Conservation (phyloP, 1,139 yeast species). For the Saccharomyces hybrid region DNA sequence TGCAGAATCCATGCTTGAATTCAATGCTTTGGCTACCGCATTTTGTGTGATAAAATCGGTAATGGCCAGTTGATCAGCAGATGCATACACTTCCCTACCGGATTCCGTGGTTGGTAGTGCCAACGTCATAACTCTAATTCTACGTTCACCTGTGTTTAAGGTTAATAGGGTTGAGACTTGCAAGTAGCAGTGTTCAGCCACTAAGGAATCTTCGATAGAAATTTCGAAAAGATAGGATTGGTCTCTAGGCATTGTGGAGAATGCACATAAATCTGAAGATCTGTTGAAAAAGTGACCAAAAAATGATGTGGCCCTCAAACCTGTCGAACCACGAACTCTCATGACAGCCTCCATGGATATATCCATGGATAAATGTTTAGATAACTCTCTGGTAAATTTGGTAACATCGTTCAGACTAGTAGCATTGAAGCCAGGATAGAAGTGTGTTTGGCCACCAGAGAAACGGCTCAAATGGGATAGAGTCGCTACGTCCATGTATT, state of each 20-base stretch:
- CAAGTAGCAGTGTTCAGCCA: slow-evolving; percentile 70
- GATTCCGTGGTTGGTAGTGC: slow-evolving; percentile 81
- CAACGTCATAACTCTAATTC: slow-evolving; percentile 84
- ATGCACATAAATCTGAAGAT: slow-evolving; percentile 92
- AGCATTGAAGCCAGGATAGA: slow-evolving; percentile 93
- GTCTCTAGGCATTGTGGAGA: slow-evolving; percentile 95
- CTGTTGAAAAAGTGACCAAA: slow-evolving; percentile 95
- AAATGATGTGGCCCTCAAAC: slow-evolving; percentile 74
- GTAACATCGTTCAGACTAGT: slow-evolving; percentile 73
- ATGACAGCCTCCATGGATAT: slow-evolving; percentile 87
- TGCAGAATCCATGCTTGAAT: slow-evolving; percentile 64
- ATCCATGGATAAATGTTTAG: slow-evolving; percentile 85
- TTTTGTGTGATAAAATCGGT: slow-evolving; percentile 72
- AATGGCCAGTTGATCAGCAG: slow-evolving; percentile 93
- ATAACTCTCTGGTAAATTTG: slow-evolving; percentile 79
- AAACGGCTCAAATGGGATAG: slow-evolving; percentile 79
- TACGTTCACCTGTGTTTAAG: slow-evolving; percentile 80
- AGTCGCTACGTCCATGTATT: slow-evolving; percentile 90
- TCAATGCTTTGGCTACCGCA: slow-evolving; percentile 74
- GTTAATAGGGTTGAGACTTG: slow-evolving; percentile 93
- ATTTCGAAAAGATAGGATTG: slow-evolving; percentile 88
- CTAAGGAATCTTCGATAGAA: slow-evolving; percentile 72
- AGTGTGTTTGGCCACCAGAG: slow-evolving; percentile 96
- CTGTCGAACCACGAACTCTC: slow-evolving; percentile 90
- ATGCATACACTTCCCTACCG: slow-evolving; percentile 77